Base-by-base conservation (phyloP, 768 basidiomycete species). In the Boletus rufocinnamomeus region DNA sequence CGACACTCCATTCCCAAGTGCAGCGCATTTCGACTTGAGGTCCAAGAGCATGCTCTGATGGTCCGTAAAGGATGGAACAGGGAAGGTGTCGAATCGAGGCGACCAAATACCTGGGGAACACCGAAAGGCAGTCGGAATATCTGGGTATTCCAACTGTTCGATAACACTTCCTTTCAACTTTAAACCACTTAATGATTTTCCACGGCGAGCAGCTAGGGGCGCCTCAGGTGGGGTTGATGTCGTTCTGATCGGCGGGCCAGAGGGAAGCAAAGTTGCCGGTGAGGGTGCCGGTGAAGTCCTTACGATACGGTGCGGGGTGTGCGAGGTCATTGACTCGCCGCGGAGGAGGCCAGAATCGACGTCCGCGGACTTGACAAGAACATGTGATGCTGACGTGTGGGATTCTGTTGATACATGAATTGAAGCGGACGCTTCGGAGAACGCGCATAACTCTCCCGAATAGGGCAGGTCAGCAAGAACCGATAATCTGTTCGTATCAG, bases 61-160 rank as follows among this genome's bases (percentile, higher is more conserved):
- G 2, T 72, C 70, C 56, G 74, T 70, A 51, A 68, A 64, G 23
- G 57, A 55, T 14, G 63, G 59, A 16, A n/a, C 32, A 32, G 48
- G 40, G 10, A 54, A 44, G 16, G 59, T 41, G 23, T 71, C 67
- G 38, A 72, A 71, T 32, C 57, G 59, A 2, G 77, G 75, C 6
- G 69, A 71, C 61, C 72, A 71, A 23, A 66, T 54, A 8, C 69
- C 63, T 0, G 75, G 68, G 4, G 77, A 76, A 16, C 77, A 75
- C 16, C 73, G 69, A 66, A 80, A 80, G 8, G 79, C 75, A 17
- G 74, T 77, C 7, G 78, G 79, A 16, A 80, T 76, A 52, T 73
- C 74, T 23, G 79, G 78, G 55, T 80, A 80, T 8, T 69, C 60
- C 59, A 63, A 17, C 17, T 59, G 58, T 48, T 66, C 57, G 45